phyloP scores from a whole-genome alignment of 805 yeast species.

The Clavispora vitiphila region DNA sequence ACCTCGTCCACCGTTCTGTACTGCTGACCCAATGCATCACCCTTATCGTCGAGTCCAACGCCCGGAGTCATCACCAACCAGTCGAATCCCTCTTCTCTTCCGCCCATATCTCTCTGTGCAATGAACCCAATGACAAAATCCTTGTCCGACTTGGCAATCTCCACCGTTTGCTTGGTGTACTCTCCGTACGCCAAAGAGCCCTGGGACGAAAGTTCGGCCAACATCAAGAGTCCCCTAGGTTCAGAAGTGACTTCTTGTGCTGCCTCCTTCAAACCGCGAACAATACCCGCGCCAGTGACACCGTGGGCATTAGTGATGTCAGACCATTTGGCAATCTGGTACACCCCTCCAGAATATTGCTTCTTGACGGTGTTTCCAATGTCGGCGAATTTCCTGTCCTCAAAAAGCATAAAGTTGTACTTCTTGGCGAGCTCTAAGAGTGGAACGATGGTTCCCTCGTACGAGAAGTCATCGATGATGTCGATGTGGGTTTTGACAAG shows the following conservation, averaged over 20 bases:
- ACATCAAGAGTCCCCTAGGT: conserved; percentile 87
- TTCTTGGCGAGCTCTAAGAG: conserved; percentile 66
- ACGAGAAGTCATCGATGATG: conserved; percentile 81
- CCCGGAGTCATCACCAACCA: conserved; percentile 99
- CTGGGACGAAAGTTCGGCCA: conserved; percentile 91
- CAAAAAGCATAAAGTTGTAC: conserved; percentile 87
- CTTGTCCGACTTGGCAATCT: conserved; percentile 74
- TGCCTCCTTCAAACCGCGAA: conserved; percentile 80
- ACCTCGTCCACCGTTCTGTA: conserved; percentile 90
- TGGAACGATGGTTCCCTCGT: conserved; percentile 75
- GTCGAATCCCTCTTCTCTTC: conserved; percentile 79
- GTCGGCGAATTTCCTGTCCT: conserved; percentile 97
- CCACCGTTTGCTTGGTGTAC: conserved; percentile 82
- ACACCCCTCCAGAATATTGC: conserved; percentile 88
- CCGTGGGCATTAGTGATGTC: conserved; percentile 98
- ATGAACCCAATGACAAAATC: conserved; percentile 95
- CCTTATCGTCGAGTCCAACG: conserved; percentile 94
- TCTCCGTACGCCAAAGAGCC: conserved; percentile 93
- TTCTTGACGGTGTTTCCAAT: conserved; percentile 96
- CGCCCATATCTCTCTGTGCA: conserved; percentile 87
- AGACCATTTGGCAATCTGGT: conserved; percentile 88
- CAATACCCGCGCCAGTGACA: conserved; percentile 92
- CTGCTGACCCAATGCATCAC: conserved; percentile 94
- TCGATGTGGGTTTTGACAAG: conserved; percentile 93
- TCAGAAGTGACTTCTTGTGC: conserved; percentile 64